Base-by-base conservation (phyloP, 2,329 filamentous ascomycete species). In the Westerdykella ornata region DNA sequence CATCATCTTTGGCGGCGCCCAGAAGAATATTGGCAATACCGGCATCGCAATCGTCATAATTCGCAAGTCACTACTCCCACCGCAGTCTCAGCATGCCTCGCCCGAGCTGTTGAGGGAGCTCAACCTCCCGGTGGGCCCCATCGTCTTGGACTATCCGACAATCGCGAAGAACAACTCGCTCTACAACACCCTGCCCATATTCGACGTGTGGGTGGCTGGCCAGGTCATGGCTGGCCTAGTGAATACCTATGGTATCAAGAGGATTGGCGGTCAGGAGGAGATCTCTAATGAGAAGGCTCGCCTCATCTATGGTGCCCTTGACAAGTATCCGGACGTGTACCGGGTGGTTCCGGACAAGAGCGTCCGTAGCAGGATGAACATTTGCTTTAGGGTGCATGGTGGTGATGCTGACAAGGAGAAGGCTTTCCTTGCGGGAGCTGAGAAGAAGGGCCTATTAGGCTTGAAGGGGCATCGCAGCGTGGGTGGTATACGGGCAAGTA, bases 151-250 rank as follows among this genome's bases (percentile, higher is more conserved):
- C 49, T 97, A 90, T 60, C 82, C 88, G 47, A 88, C 79, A 0
- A 84, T 92, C 51, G 83, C 85, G 31, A 94, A 94, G 74, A 94
- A 94, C 71, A 92, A 94, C 71, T 92, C 85, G 54, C 75, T 97
- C 19, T 97, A 97, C 72, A 97, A 97, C 69, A 97, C 90, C 0
- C 72, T 97, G 9, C 89, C 87, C 57, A 94, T 97, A 58, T 95
- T 97, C 58, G 89, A 90, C 63, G 85, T 96, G 29, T 97, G 84
- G 71, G 79, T 96, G 40, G 86, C 87, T 13, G 88, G 88, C n/a
- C 81, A 86, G 62, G 89, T 97, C 38, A 82, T 97, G 60, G 80
- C 85, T 59, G 81, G 78, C 49, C 76, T 95, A 1, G 73, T 94
- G 12, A 59, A 70, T 14, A 76, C 72, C 0, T 85, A 78, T 64